Evolutionary conservation across 2,329 filamentous ascomycete species (phyloP).

Genomic region (Ascochyta viciae-villosae): DNA sequence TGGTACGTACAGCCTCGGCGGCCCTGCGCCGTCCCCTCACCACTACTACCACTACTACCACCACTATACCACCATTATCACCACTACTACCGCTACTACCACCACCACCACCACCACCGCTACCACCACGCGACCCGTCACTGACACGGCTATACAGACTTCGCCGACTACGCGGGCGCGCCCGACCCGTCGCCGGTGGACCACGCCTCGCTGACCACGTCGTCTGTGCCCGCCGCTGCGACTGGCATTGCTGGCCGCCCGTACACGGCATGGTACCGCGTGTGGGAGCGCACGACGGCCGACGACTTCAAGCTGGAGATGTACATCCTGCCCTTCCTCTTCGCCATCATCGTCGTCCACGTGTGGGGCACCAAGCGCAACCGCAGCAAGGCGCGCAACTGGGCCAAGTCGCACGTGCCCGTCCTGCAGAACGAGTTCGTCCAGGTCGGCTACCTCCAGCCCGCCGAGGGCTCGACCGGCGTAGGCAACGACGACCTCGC

Average conservation of each 20-base stretch:
- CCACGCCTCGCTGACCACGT: constrained; percentile 52
- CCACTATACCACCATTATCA: too few species aligned
- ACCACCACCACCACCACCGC: too few species aligned
- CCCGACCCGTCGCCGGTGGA: constrained; percentile 68
- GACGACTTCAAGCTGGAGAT: constrained; percentile 89
- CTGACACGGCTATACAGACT: constrained; percentile 66
- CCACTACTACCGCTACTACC: too few species aligned
- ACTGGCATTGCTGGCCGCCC: constrained; percentile 60
- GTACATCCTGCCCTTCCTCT: constrained; percentile 76
- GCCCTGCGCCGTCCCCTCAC: constrained; percentile 14
- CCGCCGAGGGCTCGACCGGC: constrained; percentile 53
- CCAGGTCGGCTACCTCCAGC: constrained; percentile 76
- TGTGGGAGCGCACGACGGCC: constrained; percentile 87
- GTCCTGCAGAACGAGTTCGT: constrained; percentile 82
- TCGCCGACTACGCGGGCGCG: constrained; percentile 88
- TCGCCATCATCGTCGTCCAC: constrained; percentile 78
- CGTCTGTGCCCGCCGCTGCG: constrained; percentile 38
- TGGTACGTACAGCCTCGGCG: constrained; percentile 61
- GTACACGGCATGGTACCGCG: constrained; percentile 95
- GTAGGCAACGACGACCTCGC: constrained; percentile 48
- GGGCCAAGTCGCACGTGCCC: constrained; percentile 77
- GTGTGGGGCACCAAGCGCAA: constrained; percentile 82
- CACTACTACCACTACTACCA: constrained; percentile 15
- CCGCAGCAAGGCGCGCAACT: constrained; percentile 77
- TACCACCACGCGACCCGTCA: constrained; percentile 9